phyloP scores from a whole-genome alignment of 768 basidiomycete species.

The Termitomyces titanicus region DNA sequence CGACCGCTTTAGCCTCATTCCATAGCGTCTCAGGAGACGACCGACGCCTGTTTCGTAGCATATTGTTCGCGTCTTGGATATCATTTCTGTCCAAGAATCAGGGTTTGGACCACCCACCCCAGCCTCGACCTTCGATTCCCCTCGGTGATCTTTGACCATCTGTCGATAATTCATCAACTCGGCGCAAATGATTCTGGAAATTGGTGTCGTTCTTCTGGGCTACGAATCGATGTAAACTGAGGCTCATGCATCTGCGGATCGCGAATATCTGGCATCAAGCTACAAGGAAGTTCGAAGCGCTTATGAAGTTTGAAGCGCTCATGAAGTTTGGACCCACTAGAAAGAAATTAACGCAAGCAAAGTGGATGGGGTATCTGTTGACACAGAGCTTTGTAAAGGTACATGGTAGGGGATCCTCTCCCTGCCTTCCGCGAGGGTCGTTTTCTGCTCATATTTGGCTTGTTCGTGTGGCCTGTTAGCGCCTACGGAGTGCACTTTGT shows the following conservation, averaged over 20 bases:
- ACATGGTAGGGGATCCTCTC: neutral
- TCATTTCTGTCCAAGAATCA: neutral
- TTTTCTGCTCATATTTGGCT: neutral
- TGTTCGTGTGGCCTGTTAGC: neutral
- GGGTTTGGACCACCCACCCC: neutral
- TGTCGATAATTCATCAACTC: neutral
- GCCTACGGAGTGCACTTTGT: neutral
- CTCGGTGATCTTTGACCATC: neutral
- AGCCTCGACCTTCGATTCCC: neutral
- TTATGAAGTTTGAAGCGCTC: neutral
- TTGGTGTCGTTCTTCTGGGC: neutral
- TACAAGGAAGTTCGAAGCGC: neutral
- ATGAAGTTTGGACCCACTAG: neutral
- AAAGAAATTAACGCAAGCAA: neutral
- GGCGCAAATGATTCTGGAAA: neutral
- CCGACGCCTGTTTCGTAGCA: neutral
- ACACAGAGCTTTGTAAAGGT: neutral
- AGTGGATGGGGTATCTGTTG: neutral
- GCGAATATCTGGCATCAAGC: neutral
- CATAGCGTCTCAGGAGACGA: neutral
- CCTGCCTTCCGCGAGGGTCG: neutral
- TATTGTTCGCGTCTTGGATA: neutral
- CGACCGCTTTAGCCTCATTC: neutral
- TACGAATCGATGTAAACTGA: neutral
- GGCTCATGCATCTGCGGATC: neutral